Base-by-base conservation (phyloP, 1,284 basidiomycete species). In the Sporisorium graminicola region DNA sequence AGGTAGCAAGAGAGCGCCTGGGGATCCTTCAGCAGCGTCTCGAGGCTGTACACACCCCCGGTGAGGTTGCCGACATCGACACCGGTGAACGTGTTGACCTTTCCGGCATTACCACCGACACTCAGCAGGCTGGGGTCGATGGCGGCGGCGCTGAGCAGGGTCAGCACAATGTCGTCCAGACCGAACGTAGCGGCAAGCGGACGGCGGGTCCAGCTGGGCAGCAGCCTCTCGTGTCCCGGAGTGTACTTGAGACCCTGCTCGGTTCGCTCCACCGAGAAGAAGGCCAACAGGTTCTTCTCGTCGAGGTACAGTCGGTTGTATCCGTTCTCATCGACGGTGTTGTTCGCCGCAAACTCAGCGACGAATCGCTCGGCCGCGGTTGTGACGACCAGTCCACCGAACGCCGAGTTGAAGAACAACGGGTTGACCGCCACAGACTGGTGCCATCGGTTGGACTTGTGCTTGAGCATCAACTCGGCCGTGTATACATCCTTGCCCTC, bases 301-400 rank as follows among this genome's bases (percentile, higher is more conserved):
- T 80, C 78, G 18, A 80, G 73, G 70, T 80, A 80, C 43, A 79
- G 58, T n/a, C 74, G 58, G 57, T 80, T 80, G 58, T 76, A 59
- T 18, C 78, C 78, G 12, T 74, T 68, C 22, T 51, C 68, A 31
- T 70, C 77, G 10, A 56, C 76, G 18, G 71, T 79, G 62, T 80
- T 80, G 72, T 80, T 80, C 20, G 77, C 74, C 16, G 70, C 70
- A 20, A 80, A 80, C 46, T 80, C 70, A 42, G 70, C 77, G 37
- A 80, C 70, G 63, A 80, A 80, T 13, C 70, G 53, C 42, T 80
- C 69, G 20, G 78, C 78, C 1, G 78, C 78, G 16, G 78, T 80
- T 10, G 75, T 78, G 27, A 79, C 77, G 44, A 79, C 64, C 1
- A 77, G 60, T 27, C 77, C 77, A 31, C 77, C 77, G 46, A 79